These are phyloP conservation scores for Setomelanomma holmii DNA, from an alignment of 2,329 filamentous ascomycete genomes.

Conservation along the genomic window DNA sequence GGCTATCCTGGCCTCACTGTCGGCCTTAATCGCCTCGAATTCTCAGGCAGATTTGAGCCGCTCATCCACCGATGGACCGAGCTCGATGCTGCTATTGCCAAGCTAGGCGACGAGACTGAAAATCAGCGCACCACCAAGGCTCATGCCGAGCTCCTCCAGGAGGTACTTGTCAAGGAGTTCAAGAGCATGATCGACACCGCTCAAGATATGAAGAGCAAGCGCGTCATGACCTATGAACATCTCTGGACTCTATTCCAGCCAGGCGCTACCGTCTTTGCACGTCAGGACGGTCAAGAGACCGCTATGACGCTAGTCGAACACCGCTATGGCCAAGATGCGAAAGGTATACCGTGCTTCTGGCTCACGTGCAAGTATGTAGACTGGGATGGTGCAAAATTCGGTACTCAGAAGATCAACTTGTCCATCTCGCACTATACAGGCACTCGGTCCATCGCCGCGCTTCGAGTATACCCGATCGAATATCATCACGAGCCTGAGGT, in stretches of 20 bases:
- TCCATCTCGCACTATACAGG: constrained; percentile 45
- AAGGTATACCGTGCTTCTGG: constrained; percentile 48
- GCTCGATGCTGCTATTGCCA: constrained; percentile 38
- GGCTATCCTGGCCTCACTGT: constrained; percentile 69
- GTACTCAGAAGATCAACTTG: constrained; percentile 37
- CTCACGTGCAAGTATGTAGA: constrained; percentile 47
- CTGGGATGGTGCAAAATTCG: constrained; percentile 48
- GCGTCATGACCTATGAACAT: constrained; percentile 52
- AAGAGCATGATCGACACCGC: constrained; percentile 50
- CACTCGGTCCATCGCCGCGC: constrained; percentile 51
- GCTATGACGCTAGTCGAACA: constrained; percentile 39
- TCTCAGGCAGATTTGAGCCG: constrained; percentile 66
- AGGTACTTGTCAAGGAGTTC: constrained; percentile 51
- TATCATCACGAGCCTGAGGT: constrained; percentile 52
- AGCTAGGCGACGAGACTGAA: constrained; percentile 35
- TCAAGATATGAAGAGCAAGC: constrained; percentile 50
- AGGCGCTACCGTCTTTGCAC: constrained; percentile 32
- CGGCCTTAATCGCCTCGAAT: constrained; percentile 68
- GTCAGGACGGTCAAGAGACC: constrained; percentile 49
- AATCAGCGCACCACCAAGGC: constrained; percentile 41
- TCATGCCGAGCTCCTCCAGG: constrained; percentile 50
- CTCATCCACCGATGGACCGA: constrained; percentile 70
- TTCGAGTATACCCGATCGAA: constrained; percentile 54
- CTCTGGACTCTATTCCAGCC: constrained; percentile 57
- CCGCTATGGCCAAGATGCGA: constrained; percentile 41